phyloP scores from a whole-genome alignment of 495 filamentous ascomycete genomes.

The Penicillium egyptiacum region DNA sequence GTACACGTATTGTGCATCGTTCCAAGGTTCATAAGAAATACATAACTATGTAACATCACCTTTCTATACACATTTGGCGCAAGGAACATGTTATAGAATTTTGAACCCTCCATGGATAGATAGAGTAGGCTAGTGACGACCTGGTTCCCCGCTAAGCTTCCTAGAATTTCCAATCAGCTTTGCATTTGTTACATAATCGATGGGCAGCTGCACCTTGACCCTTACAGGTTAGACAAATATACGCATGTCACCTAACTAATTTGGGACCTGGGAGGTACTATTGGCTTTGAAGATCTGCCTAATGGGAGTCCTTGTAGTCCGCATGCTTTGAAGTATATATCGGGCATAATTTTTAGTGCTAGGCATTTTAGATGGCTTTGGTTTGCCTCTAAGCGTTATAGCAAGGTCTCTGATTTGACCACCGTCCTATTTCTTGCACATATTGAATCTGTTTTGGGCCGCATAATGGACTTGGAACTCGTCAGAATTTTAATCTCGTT shows the following conservation, averaged over 20 bases:
- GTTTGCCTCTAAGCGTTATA: not conserved
- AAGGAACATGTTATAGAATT: slow-evolving; percentile 7
- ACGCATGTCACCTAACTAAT: slow-evolving; percentile 8
- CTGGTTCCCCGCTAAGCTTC: not conserved
- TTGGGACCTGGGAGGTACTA: not conserved
- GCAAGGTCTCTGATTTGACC: not conserved
- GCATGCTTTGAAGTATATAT: not conserved
- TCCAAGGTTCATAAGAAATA: not conserved
- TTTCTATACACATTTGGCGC: not conserved
- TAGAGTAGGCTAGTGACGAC: not conserved
- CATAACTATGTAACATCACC: no score
- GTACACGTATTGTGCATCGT: not conserved
- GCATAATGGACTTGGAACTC: not conserved
- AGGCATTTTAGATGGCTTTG: slow-evolving; percentile 2
- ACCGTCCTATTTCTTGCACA: not conserved
- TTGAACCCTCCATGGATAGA: slow-evolving; percentile 4
- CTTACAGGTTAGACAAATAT: slow-evolving; percentile 23
- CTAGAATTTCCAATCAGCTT: slow-evolving; percentile 3
- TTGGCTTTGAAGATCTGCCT: not conserved
- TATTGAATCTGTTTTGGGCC: not conserved
- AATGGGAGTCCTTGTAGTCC: not conserved
- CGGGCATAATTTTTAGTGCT: slow-evolving; percentile 4
- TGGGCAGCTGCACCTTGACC: slow-evolving; percentile 10
- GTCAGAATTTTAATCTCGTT: not conserved
- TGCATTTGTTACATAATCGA: slow-evolving; percentile 6